Evolutionary conservation across 768 basidiomycete species (phyloP).

Genomic region (Omphalotus guepiniiformis): DNA sequence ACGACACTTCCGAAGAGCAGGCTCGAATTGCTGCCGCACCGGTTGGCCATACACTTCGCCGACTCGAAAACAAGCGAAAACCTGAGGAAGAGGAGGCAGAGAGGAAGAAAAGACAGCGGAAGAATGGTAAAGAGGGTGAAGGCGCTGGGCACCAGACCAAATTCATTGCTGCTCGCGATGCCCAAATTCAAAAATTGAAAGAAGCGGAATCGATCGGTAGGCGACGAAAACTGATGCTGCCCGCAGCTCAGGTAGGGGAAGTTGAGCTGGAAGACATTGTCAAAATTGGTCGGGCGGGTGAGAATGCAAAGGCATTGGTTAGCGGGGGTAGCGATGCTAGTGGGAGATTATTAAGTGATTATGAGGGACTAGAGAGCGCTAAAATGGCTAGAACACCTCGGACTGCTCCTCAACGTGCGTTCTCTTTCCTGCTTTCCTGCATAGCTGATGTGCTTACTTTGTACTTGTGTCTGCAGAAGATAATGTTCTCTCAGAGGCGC

Average conservation of each 20-base stretch:
- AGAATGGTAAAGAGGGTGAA: constrained; percentile 64
- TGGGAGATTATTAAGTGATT: constrained; percentile 84
- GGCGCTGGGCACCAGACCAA: constrained; percentile 73
- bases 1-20: constrained; percentile 93
- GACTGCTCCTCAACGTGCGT: constrained; percentile 90
- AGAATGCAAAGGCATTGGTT: constrained; percentile 83
- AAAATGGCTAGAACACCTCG: constrained; percentile 92
- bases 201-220: constrained; percentile 95
- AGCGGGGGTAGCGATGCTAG: constrained; percentile 80
- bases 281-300: constrained; percentile 93
- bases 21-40: constrained; percentile 83
- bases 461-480: constrained; percentile 62
- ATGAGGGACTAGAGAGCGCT: constrained; percentile 84
- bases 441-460: constrained; percentile 2
- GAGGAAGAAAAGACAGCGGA: constrained; percentile 83
- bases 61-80: constrained; percentile 95
- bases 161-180: constrained; percentile 94
- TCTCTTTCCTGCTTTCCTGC: background rate
- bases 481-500: constrained; percentile 89
- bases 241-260: constrained; percentile 91
- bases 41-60: constrained; percentile 84
- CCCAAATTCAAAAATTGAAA: constrained; percentile 96
- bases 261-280: constrained; percentile 95
- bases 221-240: constrained; percentile 78
- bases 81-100: constrained; percentile 93